Evolutionary conservation across 345 rosid species (phyloP), one percentile per base, ranked within the genome.

Genomic region (Kandelia obovata): DNA sequence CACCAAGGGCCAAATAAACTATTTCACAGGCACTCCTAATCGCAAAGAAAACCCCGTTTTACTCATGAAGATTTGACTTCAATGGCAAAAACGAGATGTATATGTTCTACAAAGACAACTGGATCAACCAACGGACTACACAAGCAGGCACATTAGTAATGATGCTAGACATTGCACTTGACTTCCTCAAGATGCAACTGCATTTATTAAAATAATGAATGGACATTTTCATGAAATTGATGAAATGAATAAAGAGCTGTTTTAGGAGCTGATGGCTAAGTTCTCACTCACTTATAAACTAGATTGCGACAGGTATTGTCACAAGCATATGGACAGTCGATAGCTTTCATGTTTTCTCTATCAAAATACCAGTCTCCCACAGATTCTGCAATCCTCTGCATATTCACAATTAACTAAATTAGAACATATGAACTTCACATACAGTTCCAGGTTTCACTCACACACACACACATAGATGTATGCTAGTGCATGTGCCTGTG

Each of bases 271-370:
- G 39, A 64, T 60, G 51, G 62, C 64, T 62, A 62, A 61, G 58
- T 73, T 71, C 71, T 62, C 70, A 83, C 88, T 90, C 89, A 81
- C 68, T 71, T 63, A 71, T 55, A 68, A 46, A 57, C 65, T 27
- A 62, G 37, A 57, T 61, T 62, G 20, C 67, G 73, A 35, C 80
- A 77, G 43, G 66, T 62, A 30, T 59, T 72, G 52, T 77, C 80
- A 67, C 76, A 77, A 8, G 80, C 76, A 35, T 67, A 77, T 6
- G 73, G 62, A 46, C 80, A 72, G 66, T 68, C 80, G 30, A 77
- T 64, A 17, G 69, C 73, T 68, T 77, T 77, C 32, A 71, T 69
- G 32, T 20, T 65, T 52, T 17, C 62, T 9, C 71, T 35, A 72
- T 64, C 73, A 69, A 68, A 72, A 72, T 67, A 77, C 80, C 76